Evolutionary conservation across 257 asterid genomes (phyloP).

Genomic region (Scutellaria barbata): DNA sequence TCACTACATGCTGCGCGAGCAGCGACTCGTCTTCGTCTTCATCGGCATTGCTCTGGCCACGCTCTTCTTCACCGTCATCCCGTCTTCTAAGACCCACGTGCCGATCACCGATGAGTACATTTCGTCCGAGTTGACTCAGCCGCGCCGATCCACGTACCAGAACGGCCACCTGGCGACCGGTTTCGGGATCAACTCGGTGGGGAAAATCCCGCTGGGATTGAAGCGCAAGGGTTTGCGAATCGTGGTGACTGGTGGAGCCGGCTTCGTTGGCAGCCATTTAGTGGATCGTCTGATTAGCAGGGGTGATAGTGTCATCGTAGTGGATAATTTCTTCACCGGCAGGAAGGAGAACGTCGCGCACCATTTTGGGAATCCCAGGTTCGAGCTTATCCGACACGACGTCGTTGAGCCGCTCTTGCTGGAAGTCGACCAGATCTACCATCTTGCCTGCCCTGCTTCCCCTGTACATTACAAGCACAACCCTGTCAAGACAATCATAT

Average conservation of each 20-base stretch:
- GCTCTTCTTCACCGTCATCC: constrained; percentile 38
- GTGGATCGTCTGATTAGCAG: constrained; percentile 86
- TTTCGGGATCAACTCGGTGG: constrained; percentile 64
- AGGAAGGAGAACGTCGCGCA: constrained; percentile 89
- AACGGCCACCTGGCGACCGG: constrained; percentile 58
- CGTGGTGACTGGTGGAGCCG: constrained; percentile 97
- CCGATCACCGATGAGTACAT: constrained; percentile 39
- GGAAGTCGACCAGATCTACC: constrained; percentile 99
- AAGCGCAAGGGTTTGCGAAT: constrained; percentile 74
- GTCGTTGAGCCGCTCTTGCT: constrained; percentile 90
- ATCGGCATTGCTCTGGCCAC: constrained; percentile 60
- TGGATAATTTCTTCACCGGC: constrained; percentile 94
- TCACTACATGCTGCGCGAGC: constrained; percentile 67
- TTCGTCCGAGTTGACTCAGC: constrained; percentile 46
- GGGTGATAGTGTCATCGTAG: constrained; percentile 96
- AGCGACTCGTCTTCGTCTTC: constrained; percentile 59
- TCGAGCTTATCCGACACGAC: constrained; percentile 95
- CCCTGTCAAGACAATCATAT: constrained; percentile 95
- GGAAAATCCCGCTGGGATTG: constrained; percentile 83
- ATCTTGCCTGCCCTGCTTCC: constrained; percentile 97
- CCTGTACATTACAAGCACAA: constrained; percentile 98
- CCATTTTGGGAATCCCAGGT: constrained; percentile 84
- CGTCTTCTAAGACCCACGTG: constrained; percentile 29
- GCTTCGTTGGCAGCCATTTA: constrained; percentile 91
- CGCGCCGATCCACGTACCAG: constrained; percentile 54